Evolutionary conservation across 495 filamentous ascomycete genomes (phyloP), one percentile per base, ranked within the genome.

Genomic region (Penicillium ochrochloron): DNA sequence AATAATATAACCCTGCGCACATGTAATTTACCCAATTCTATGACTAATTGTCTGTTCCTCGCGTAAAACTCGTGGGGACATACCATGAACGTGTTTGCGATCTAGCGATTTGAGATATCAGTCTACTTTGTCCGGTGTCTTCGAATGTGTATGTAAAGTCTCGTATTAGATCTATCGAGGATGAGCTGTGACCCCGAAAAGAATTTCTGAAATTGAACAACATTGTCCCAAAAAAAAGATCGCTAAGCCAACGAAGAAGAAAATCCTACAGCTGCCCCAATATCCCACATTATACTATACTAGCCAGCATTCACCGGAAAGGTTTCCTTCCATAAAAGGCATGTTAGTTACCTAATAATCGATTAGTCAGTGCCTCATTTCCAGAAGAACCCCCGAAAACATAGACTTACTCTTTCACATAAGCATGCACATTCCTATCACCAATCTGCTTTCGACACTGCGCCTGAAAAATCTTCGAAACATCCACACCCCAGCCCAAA

Each of bases 401-500:
- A 19, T 48, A 27, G 25, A 61, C 66, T 65, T 14, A 62, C 59
- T 68, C 62, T 59, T 71, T 63, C 34, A 59, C 61, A 59, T 69
- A 70, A 11, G 70, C 66, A 62, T 80, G 78, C 35, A 76, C 61
- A 37, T 62, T 58, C 48, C 72, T 74, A 60, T 74, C 70, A 14
- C 66, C 65, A 25, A 73, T 58, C 39, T 77, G 68, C 48, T 42
- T 59, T 41, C 74, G 64, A 1, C 69, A 54, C 1, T 58, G 25
- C 11, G 66, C 76, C 46, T 77, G 64, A 31, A 67, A 65, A n/a
- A 71, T 67, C 21, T 63, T 60, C 5, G 66, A 62, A 11, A 53
- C 44, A 48, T 63, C 56, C 33, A 62, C 54, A 58, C 71, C 66
- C 66, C 78, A 79, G 86, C 90, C 54, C 87, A 79, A 19, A 88